Evolutionary conservation across 2,329 filamentous ascomycete genomes (phyloP).

Genomic region (Xylariaceae sp.): DNA sequence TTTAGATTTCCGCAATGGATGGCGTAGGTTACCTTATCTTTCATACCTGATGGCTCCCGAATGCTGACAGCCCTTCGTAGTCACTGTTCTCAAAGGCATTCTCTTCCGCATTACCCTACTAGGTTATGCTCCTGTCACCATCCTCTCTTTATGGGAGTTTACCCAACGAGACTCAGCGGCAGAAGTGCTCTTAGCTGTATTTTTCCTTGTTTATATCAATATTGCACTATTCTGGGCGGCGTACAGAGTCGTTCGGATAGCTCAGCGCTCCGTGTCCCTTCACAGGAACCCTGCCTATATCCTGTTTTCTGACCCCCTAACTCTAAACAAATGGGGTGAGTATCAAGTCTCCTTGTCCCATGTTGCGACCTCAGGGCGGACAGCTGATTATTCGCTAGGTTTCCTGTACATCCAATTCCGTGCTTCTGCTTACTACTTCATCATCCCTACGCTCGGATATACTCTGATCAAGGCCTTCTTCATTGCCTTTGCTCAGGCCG

Average conservation of each 20-base stretch:
- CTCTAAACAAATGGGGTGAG: conserved; percentile 79
- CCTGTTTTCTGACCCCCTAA: conserved; percentile 89
- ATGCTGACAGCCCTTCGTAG: conserved; percentile 16
- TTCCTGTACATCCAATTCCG: conserved; percentile 97
- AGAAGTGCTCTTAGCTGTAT: conserved; percentile 78
- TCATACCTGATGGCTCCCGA: too few species aligned
- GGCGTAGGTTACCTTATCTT: conserved; percentile 42
- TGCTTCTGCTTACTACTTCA: conserved; percentile 92
- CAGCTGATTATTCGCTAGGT: conserved; percentile 37
- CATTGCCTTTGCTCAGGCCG: conserved; percentile 71
- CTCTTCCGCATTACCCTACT: conserved; percentile 86
- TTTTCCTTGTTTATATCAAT: conserved; percentile 80
- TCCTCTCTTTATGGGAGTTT: conserved; percentile 91
- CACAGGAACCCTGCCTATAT: conserved; percentile 97
- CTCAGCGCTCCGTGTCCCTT: conserved; percentile 80
- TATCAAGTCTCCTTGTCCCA: neutral
- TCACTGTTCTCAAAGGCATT: conserved; percentile 86
- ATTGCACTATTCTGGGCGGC: conserved; percentile 78
- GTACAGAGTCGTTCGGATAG: conserved; percentile 83
- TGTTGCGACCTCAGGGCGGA: neutral
- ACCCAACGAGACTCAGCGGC: conserved; percentile 80
- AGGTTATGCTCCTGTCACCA: conserved; percentile 84
- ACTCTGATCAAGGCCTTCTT: conserved; percentile 85
- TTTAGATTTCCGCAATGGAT: conserved; percentile 88
- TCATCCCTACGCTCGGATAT: conserved; percentile 73